Conservation (phyloP, 2,329 filamentous ascomycete genomes). For the Colletotrichum sp. region DNA sequence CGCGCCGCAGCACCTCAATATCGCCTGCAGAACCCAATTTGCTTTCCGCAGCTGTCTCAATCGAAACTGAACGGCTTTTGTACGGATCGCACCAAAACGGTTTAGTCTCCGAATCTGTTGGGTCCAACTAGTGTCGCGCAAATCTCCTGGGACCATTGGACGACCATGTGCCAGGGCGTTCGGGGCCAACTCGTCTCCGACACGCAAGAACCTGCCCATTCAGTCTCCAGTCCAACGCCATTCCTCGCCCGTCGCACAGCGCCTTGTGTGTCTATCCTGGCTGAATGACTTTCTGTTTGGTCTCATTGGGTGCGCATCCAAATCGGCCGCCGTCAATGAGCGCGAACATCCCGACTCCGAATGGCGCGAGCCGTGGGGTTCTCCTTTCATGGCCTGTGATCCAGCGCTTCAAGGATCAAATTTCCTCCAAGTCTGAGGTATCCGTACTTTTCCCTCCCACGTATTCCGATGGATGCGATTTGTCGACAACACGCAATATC, state of each 20-base stretch:
- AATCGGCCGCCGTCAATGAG: not conserved
- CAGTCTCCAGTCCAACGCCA: not conserved
- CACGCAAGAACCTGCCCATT: slow-evolving; percentile 6
- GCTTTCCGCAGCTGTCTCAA: not conserved
- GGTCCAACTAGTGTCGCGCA: slow-evolving; percentile 5
- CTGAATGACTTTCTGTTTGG: not conserved
- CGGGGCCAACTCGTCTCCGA: not conserved
- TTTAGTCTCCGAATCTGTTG: slow-evolving; percentile 17
- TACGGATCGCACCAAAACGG: not conserved
- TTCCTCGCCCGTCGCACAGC: not conserved
- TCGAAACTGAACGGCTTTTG: not conserved
- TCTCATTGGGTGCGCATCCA: not conserved
- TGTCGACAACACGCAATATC: not conserved
- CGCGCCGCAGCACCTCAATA: not conserved
- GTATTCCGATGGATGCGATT: not conserved
- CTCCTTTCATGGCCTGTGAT: not conserved
- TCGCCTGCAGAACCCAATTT: not conserved
- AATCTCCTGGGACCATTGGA: not conserved
- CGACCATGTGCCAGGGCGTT: not conserved
- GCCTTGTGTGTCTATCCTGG: not conserved
- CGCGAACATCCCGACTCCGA: not conserved
- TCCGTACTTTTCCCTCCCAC: not conserved
- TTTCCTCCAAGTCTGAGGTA: not conserved
- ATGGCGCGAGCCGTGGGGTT: slow-evolving; percentile 3
- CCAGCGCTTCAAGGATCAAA: not conserved